Evolutionary conservation across 106 monocot genomes (phyloP), one percentile per base, ranked within the genome.

Genomic region (Apostasia shenzhenica): DNA sequence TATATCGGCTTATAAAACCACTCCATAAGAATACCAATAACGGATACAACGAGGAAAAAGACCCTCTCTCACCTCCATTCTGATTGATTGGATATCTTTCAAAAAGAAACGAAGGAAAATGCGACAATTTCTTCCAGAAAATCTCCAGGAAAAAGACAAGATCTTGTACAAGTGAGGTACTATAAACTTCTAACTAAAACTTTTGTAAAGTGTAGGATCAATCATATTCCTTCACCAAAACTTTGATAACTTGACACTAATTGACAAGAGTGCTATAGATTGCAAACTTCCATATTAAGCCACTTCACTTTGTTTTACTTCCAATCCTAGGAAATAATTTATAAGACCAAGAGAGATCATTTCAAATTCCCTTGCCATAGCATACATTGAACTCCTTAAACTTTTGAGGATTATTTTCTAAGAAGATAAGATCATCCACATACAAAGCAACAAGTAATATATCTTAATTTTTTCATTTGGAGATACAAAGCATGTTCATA

Each of bases 91-190:
- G n/a, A n/a, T n/a, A n/a, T n/a, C n/a, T n/a, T n/a, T n/a, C n/a
- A n/a, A n/a, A n/a, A n/a, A n/a, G n/a, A n/a, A n/a, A n/a, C n/a
- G n/a, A n/a, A n/a, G n/a, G 26, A 26, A 26, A 26, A 26, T 26
- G 26, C 26, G 26, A 26, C 0, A 0, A 26, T 26, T 26, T 26
- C 26, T 26, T 26, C 26, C 26, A 26, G 26, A 26, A 26, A 26
- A 26, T 26, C 26, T 0, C 26, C 26, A 26, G 26, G 26, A 26
- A 26, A 26, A 26, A 26, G 26, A 26, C 26, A n/a, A 26, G 26
- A 26, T 53, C 72, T 72, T 72, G 72, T 72, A 44, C 72, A 61
- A 51, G 61, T 63, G 52, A 61, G 54, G 37, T 62, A 72, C 1
- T 39, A 9, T 6, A 62, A 41, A 13, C 54, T 51, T 63, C 61